Evolutionary conservation across 2,329 filamentous ascomycete species (phyloP).

Genomic region (Diaporthe sp.): DNA sequence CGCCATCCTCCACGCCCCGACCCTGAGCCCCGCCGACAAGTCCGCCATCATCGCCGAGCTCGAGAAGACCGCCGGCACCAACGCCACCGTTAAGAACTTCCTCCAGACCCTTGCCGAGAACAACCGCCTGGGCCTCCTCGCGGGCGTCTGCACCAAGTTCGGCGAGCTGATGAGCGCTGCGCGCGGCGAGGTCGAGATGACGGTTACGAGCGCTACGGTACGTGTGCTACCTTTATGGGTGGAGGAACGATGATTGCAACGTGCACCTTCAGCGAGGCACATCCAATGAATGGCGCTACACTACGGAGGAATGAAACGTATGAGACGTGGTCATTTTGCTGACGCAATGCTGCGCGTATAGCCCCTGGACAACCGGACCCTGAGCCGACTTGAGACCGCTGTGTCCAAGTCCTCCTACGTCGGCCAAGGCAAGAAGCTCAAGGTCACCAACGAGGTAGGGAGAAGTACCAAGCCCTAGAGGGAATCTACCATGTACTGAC

Average conservation of each 20-base stretch:
- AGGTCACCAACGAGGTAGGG: conserved; percentile 87
- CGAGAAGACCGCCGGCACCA: conserved; percentile 81
- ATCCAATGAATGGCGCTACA: background rate
- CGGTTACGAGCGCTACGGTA: conserved; percentile 91
- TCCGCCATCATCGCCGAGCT: conserved; percentile 88
- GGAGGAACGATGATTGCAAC: conserved; percentile 4
- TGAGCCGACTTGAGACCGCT: conserved; percentile 87
- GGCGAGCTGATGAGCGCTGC: conserved; percentile 87
- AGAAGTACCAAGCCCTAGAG: background rate
- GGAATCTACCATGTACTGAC: conserved; percentile 2
- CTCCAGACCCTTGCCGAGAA: conserved; percentile 91
- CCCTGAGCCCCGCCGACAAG: conserved; percentile 85
- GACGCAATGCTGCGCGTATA: conserved; percentile 54
- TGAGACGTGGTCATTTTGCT: conserved; percentile 41
- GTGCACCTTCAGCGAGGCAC: background rate
- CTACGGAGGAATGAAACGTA: conserved; percentile 14
- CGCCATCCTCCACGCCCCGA: conserved; percentile 83
- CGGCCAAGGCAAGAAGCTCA: conserved; percentile 95
- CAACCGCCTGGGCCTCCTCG: conserved; percentile 90
- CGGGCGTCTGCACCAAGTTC: conserved; percentile 90
- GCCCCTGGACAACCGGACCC: conserved; percentile 89
- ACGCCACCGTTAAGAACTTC: conserved; percentile 94
- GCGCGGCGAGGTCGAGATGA: conserved; percentile 93
- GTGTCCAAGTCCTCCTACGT: conserved; percentile 92
- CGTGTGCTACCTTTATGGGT: conserved; percentile 50